A percentile compares a stretch with the other conserved stretches of the same genome.
Conservation (phyloP, 2,329 filamentous ascomycete species). For the Hypoxylon sp. region DNA sequence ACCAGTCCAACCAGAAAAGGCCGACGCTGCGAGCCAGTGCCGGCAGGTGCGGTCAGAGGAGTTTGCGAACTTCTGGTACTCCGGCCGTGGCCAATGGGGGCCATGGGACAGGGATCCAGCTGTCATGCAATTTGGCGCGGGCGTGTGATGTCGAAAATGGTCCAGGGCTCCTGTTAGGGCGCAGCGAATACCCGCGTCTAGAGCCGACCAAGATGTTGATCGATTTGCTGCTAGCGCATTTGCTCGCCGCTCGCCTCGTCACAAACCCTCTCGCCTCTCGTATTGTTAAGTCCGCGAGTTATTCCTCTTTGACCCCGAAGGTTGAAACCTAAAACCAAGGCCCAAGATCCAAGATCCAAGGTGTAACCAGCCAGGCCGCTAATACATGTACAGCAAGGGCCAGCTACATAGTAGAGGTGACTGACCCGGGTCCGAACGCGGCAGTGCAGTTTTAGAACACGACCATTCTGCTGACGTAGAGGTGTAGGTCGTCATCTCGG, state of each 20-base stretch:
- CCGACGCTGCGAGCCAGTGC: constrained; percentile 42
- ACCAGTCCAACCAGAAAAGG: constrained; percentile 39
- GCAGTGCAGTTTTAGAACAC: constrained; percentile 38
- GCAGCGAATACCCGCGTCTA: constrained; percentile 51
- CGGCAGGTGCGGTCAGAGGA: constrained; percentile 44
- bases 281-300: constrained; percentile 24
- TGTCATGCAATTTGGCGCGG: constrained; percentile 53
- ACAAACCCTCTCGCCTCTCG: constrained; percentile 48
- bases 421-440: constrained; percentile 27
- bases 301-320: constrained; percentile 28
- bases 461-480: constrained; percentile 17
- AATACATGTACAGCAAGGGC: constrained; percentile 22
- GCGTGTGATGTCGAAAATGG: constrained; percentile 48
- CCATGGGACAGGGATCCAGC: constrained; percentile 45
- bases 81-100: constrained; percentile 49
- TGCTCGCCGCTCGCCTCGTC: constrained; percentile 47
- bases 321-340: constrained; percentile 32
- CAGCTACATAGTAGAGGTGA: background rate
- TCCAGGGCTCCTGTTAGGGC: constrained; percentile 41
- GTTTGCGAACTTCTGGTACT: constrained; percentile 44
- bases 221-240: constrained; percentile 47
- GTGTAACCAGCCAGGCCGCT: constrained; percentile 19
- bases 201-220: constrained; percentile 44
- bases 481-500: constrained; percentile 38
- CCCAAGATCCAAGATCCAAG: constrained; percentile 12